Percentiles rank a stretch among this genome's conserved stretches.
phyloP scores from a whole-genome alignment of 441 rosid species.

The Erodium texanum region DNA sequence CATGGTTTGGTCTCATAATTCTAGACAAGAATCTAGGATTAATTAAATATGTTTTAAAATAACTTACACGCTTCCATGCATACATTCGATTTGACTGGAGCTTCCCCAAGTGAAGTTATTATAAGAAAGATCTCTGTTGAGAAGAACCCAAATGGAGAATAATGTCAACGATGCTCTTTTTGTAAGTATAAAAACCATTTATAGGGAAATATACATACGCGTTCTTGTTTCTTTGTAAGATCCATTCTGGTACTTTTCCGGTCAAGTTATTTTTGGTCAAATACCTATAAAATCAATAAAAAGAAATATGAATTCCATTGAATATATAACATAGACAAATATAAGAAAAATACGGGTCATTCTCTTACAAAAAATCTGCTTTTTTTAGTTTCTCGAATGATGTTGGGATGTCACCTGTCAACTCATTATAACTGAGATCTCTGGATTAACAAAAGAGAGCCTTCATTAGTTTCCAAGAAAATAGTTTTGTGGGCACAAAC shows the following conservation, averaged over 20 bases:
- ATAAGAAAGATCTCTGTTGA: conserved; percentile 65
- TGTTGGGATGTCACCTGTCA: conserved; percentile 60
- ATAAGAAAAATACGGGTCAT: neutral
- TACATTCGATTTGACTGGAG: conserved; percentile 48
- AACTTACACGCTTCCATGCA: conserved; percentile 57
- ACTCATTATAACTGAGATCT: conserved; percentile 73
- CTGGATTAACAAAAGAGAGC: conserved; percentile 31
- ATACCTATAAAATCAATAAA: conserved; percentile 38
- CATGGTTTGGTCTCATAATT: conserved; percentile 1
- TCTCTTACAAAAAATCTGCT: conserved; percentile 68
- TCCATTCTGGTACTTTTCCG: conserved; percentile 52
- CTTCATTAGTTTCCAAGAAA: neutral
- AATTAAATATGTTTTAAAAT: conserved; percentile 2
- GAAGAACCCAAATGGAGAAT: conserved; percentile 2
- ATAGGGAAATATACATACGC: conserved; percentile 37
- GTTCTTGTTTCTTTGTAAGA: conserved; percentile 52
- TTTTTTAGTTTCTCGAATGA: conserved; percentile 39
- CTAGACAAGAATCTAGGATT: neutral
- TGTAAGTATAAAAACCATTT: too few relatives aligned
- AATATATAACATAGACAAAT: neutral
- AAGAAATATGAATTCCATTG: conserved; percentile 10
- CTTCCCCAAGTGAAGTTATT: conserved; percentile 64
- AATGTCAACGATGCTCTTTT: neutral
- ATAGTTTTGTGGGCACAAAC: neutral
- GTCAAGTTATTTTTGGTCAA: conserved; percentile 65